Evolutionary conservation across 495 filamentous ascomycete species (phyloP).

Genomic region (Penicillium waksmanii): DNA sequence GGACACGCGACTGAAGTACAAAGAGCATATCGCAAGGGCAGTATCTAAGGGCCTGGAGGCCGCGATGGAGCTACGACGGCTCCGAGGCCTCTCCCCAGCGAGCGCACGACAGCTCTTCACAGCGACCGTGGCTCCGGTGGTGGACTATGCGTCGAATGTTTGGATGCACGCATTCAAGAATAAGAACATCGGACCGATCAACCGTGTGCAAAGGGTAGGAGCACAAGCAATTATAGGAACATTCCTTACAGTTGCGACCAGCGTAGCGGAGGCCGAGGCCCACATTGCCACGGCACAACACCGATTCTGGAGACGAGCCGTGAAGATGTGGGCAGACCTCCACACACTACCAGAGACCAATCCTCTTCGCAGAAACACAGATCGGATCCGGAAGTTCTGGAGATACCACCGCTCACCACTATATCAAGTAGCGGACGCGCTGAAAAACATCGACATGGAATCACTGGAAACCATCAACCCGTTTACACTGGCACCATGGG

Average conservation of each 20-base stretch:
- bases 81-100: slow-evolving; percentile 25
- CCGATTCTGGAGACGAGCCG: slow-evolving; percentile 23
- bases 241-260: slow-evolving; percentile 6
- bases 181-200: slow-evolving; percentile 13
- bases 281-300: slow-evolving; percentile 26
- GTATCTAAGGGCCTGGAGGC: background rate
- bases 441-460: slow-evolving; percentile 20
- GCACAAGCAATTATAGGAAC: slow-evolving; percentile 32
- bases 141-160: slow-evolving; percentile 40
- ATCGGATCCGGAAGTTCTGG: background rate
- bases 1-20: too few relatives aligned
- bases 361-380: background rate
- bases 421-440: slow-evolving; percentile 13
- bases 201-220: slow-evolving; percentile 30
- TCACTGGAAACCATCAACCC: slow-evolving; percentile 21
- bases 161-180: slow-evolving; percentile 35
- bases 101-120: slow-evolving; percentile 25
- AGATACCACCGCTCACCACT: background rate
- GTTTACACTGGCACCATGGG: background rate
- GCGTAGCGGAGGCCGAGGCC: slow-evolving; percentile 15
- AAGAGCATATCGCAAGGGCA: background rate
- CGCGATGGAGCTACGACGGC: slow-evolving; percentile 7
- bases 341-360: background rate
- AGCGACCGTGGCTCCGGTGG: slow-evolving; percentile 26
- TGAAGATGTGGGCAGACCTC: background rate